phyloP scores from a whole-genome alignment of 768 basidiomycete genomes.

The Russula foetens region DNA sequence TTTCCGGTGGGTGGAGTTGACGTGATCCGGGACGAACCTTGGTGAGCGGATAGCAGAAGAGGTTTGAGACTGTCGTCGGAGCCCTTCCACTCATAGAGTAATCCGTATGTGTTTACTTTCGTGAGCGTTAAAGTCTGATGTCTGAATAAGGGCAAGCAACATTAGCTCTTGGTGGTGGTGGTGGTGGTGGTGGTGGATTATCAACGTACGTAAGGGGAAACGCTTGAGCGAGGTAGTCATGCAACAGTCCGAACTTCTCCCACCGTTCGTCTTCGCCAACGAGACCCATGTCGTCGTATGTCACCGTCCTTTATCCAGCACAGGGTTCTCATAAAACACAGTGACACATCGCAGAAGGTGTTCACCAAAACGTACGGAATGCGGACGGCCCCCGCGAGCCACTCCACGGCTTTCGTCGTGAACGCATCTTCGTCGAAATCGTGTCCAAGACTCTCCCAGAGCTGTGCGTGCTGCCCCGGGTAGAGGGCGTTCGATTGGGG shows the following conservation, averaged over 20 bases:
- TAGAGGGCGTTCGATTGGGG: conserved; percentile 27
- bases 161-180: too few species aligned
- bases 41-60: conserved; percentile 45
- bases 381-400: conserved; percentile 34
- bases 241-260: conserved; percentile 33
- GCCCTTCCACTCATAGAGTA: conserved; percentile 56
- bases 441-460: conserved; percentile 28
- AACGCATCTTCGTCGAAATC: conserved; percentile 30
- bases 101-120: conserved; percentile 52
- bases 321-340: neutral
- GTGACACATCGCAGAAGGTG: neutral
- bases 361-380: conserved; percentile 35
- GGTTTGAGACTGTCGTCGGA: conserved; percentile 43
- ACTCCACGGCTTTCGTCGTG: conserved; percentile 29
- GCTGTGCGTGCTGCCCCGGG: conserved; percentile 26
- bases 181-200: too few species aligned
- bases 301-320: conserved; percentile 37
- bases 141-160: conserved; percentile 27
- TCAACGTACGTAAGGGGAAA: conserved; percentile 53
- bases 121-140: conserved; percentile 44
- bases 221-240: conserved; percentile 36
- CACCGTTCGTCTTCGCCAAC: conserved; percentile 43
- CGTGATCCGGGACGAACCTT: conserved; percentile 29
- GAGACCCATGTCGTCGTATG: conserved; percentile 41
- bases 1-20: conserved; percentile 17